phyloP scores from a whole-genome alignment of 176 grass and related monocot genomes.

The Avena atlantica region DNA sequence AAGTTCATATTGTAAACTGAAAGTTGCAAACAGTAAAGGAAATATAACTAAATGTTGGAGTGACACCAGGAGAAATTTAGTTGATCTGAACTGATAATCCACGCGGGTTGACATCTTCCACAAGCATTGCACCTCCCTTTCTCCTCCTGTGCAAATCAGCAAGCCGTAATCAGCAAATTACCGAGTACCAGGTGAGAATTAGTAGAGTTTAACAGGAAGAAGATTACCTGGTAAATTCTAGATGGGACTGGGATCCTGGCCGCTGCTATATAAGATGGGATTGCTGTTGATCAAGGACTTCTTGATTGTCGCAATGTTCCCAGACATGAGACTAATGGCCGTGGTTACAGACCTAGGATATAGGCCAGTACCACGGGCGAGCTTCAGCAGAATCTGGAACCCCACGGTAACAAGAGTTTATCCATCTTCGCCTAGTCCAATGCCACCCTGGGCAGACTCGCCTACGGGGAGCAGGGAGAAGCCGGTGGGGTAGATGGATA shows the following conservation, averaged over 20 bases:
- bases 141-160: constrained; percentile 34
- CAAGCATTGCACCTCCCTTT: constrained; percentile 3
- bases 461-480: constrained; percentile 53
- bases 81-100: constrained; percentile 16
- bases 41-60: constrained; percentile 6
- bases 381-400: constrained; percentile 65
- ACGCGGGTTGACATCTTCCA: constrained; percentile 14
- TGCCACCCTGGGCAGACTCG: neutral
- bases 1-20: constrained; percentile 16
- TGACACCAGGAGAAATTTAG: constrained; percentile 30
- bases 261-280: neutral
- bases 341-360: constrained; percentile 19
- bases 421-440: constrained; percentile 1
- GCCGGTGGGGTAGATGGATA: constrained; percentile 23
- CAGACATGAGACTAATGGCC: constrained; percentile 33
- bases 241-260: neutral
- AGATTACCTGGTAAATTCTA: constrained; percentile 37
- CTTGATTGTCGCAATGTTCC: constrained; percentile 45
- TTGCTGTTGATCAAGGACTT: constrained; percentile 26
- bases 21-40: constrained; percentile 5
- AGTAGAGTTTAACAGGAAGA: neutral
- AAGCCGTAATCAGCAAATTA: neutral
- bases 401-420: constrained; percentile 58
- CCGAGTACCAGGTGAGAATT: neutral
- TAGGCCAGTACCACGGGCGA: constrained; percentile 36